These are phyloP conservation scores for Angomonas ambiguus DNA, from an alignment of 208 protist genomes.

Conservation along the genomic window DNA sequence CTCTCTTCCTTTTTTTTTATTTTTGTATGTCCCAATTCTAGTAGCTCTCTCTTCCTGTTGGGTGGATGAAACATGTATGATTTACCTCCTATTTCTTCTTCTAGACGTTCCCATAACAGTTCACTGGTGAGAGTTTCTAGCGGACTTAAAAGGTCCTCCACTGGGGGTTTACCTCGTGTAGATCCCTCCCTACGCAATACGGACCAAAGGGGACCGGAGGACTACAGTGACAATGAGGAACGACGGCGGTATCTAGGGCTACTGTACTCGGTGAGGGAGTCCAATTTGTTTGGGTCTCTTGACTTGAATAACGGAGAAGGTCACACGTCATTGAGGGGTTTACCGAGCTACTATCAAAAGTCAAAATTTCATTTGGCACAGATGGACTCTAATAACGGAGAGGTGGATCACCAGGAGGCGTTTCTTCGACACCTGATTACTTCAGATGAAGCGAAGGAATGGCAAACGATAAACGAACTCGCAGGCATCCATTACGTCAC, in stretches of 20 bases:
- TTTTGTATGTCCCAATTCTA: constrained; percentile 14
- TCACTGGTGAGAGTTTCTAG: too few relatives aligned
- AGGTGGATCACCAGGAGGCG: constrained; percentile 40
- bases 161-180: too few relatives aligned
- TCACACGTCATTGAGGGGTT: background rate
- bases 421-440: constrained; percentile 38
- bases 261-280: background rate
- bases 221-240: background rate
- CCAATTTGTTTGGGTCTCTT: background rate
- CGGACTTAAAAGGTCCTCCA: too few relatives aligned
- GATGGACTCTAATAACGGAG: constrained; percentile 15
- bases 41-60: too few relatives aligned
- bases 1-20: too few relatives aligned
- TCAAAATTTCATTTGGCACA: constrained; percentile 13
- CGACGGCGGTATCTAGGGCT: background rate
- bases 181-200: too few relatives aligned
- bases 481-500: constrained; percentile 75
- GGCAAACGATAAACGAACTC: constrained; percentile 58
- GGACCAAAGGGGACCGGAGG: too few relatives aligned
- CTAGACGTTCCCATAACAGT: too few relatives aligned
- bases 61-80: too few relatives aligned
- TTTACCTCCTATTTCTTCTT: too few relatives aligned
- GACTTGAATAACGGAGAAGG: background rate
- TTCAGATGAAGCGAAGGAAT: constrained; percentile 56
- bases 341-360: background rate